Percentiles rank a stretch among this genome's conserved stretches.
Evolutionary conservation across 805 yeast genomes (phyloP).

Genomic region (Wickerhamiella parazyma): DNA sequence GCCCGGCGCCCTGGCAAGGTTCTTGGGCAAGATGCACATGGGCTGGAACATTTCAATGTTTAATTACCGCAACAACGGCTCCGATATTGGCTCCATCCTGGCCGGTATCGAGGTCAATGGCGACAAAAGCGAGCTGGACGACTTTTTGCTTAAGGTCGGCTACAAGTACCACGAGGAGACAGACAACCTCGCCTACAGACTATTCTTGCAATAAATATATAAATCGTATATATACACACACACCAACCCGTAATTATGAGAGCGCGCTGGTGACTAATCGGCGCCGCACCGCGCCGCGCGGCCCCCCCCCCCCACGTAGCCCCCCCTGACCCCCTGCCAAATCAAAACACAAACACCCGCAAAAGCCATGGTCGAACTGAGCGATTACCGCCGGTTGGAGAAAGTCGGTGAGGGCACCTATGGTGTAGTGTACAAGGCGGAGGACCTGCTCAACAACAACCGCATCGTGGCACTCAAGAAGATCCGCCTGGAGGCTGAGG

Average conservation of each 20-base stretch:
- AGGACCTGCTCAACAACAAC: conserved; percentile 77
- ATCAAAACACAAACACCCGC: background rate
- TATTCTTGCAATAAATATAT: conserved; percentile 38
- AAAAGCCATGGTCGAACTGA: conserved; percentile 59
- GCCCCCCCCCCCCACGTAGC: too few species aligned
- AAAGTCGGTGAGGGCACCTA: conserved; percentile 96
- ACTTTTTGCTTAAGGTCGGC: conserved; percentile 56
- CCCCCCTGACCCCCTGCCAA: background rate
- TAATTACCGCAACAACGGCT: conserved; percentile 95
- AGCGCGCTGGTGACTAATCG: too few species aligned
- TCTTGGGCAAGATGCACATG: conserved; percentile 53
- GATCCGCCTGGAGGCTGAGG: conserved; percentile 89
- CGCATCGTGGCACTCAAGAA: conserved; percentile 93
- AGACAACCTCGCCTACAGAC: conserved; percentile 70
- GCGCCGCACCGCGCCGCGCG: too few species aligned
- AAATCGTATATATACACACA: too few species aligned
- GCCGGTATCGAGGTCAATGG: conserved; percentile 67
- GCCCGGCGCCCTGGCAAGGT: conserved; percentile 83
- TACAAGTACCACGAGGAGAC: conserved; percentile 73
- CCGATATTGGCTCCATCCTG: conserved; percentile 83
- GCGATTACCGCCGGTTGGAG: conserved; percentile 86
- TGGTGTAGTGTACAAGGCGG: conserved; percentile 95
- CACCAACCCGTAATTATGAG: too few species aligned
- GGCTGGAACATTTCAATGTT: conserved; percentile 89
- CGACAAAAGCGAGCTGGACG: conserved; percentile 49